Base-by-base conservation (phyloP, 768 basidiomycete species). In the Auriscalpium vulgare region DNA sequence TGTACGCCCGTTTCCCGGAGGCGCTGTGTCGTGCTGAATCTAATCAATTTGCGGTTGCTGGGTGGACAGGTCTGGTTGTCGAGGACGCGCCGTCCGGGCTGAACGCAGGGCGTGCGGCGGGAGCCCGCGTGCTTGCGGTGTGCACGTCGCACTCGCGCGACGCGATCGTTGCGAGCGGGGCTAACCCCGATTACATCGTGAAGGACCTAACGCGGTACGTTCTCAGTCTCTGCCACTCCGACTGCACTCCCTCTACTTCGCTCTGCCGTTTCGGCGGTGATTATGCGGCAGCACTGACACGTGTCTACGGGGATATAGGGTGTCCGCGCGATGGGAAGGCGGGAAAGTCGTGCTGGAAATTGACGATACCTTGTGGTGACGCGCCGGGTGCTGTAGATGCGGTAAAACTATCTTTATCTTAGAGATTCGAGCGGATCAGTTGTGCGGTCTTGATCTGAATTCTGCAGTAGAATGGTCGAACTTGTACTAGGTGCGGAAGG, bases 31-130 rank as follows among this genome's bases (percentile, higher is more conserved):
- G 19, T 21, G 9, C 54, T 9, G 19, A 21, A 17, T 45, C 8
- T 16, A 21, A 13, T 55, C 16, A 37, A 11, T 37, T 36, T 11
- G 29, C 29, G 16, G 40, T 38, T 5, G 4, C 29, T 21, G n/a
- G 35, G 34, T n/a, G 6, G 10, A 14, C 60, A 91, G 88, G 88
- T 64, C 74, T 95, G 56, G 93, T 95, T 8, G 77, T 97, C 3
- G 92, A 95, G 64, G 94, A 97, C 64, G 92, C 94, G 2, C 87
- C 91, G 4, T 85, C 89, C 13, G 94, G 94, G 3, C 71, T 94
- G 60, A 74, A 73, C 57, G 78, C 88, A 14, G 91, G 91, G 19
- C 79, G 78, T 48, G 84, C 87, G 8, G 87, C 91, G 16, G 90
- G 91, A 10, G 78, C 87, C 50, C 76, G 69, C 48, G 88, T 87